A percentile compares a stretch with the other conserved stretches of the same genome.
Conservation (phyloP, 208 protist species). For the Crithidia expoeki region DNA sequence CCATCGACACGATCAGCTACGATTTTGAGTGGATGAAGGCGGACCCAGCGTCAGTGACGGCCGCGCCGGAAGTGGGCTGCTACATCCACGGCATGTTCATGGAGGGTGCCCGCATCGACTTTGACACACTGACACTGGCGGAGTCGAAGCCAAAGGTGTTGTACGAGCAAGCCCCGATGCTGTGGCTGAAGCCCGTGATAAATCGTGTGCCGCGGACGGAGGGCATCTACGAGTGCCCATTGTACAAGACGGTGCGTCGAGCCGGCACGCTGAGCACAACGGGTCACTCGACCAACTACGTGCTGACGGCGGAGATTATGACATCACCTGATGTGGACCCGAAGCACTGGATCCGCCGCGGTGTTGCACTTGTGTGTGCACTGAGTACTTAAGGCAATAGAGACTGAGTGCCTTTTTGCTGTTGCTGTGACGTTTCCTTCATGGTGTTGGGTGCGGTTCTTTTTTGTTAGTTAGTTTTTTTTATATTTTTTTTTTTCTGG, state of each 20-base stretch:
- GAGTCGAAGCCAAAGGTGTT: slow-evolving; percentile 95
- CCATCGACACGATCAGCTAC: slow-evolving; percentile 96
- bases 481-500: background rate
- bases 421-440: background rate
- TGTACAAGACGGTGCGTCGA: slow-evolving; percentile 97
- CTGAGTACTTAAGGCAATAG: slow-evolving; percentile 53
- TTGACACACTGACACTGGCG: slow-evolving; percentile 55
- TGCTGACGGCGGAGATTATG: slow-evolving; percentile 94
- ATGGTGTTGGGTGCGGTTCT: background rate
- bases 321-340: slow-evolving; percentile 85
- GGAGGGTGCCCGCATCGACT: slow-evolving; percentile 91
- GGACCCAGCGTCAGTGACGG: slow-evolving; percentile 49
- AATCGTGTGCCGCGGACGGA: slow-evolving; percentile 55
- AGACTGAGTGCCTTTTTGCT: background rate
- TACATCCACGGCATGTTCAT: slow-evolving; percentile 97
- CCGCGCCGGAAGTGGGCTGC: slow-evolving; percentile 78
- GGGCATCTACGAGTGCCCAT: slow-evolving; percentile 77
- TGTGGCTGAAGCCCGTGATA: slow-evolving; percentile 93
- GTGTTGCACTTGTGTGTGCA: slow-evolving; percentile 89
- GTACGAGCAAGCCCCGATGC: slow-evolving; percentile 91
- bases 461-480: slow-evolving; percentile 2
- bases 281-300: slow-evolving; percentile 98
- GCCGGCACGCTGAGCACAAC: slow-evolving; percentile 97
- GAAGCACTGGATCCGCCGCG: slow-evolving; percentile 96
- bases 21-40: slow-evolving; percentile 81